Evolutionary conservation across 208 protist genomes (phyloP).

Genomic region (Naegleria gruberi): DNA sequence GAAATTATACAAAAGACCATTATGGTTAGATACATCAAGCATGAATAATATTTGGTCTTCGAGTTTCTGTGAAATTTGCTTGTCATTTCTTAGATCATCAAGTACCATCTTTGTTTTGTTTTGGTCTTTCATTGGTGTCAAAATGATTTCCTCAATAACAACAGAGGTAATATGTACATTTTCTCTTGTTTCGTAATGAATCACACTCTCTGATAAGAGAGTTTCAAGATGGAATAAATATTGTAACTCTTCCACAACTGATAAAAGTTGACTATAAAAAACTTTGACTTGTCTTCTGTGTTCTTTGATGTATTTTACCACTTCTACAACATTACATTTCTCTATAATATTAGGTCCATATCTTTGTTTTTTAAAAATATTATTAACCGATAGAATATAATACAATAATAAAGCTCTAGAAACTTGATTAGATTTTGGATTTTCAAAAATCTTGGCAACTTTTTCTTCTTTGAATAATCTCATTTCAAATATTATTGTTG

Average conservation of each 20-base stretch:
- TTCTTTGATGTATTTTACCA: background rate
- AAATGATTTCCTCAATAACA: background rate
- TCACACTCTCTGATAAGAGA: background rate
- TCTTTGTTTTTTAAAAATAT: no score
- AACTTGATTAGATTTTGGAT: background rate
- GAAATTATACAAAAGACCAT: background rate
- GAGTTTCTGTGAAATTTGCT: background rate
- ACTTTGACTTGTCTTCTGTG: background rate
- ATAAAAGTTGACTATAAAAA: constrained; percentile 2
- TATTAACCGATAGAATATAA: constrained; percentile 14
- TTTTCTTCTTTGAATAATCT: background rate
- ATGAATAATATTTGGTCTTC: background rate
- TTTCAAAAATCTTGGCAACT: background rate
- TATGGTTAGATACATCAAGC: background rate
- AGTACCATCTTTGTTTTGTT: background rate
- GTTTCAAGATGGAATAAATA: constrained; percentile 16
- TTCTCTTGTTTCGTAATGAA: background rate
- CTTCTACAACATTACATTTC: constrained; percentile 10
- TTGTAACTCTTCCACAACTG: background rate
- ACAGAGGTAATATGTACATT: background rate
- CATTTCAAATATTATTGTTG: background rate
- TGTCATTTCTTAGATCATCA: background rate
- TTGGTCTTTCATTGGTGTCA: background rate
- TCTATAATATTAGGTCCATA: background rate
- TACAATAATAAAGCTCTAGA: background rate